Percentiles rank a stretch among this genome's conserved stretches.
phyloP scores from a whole-genome alignment of 257 asterid genomes.

The Craterostigma plantagineum region DNA sequence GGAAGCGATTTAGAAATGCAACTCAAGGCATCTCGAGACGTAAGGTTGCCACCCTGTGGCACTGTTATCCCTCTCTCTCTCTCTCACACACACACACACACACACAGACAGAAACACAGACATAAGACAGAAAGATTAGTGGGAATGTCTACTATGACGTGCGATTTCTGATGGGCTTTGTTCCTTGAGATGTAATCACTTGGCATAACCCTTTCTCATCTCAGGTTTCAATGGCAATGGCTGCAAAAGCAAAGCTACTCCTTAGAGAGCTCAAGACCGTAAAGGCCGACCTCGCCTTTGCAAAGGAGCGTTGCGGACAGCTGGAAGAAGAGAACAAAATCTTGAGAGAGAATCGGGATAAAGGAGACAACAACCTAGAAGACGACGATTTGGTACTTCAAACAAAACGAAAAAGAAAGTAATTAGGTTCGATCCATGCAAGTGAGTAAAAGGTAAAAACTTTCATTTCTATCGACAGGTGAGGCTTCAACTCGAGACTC shows the following conservation, averaged over 20 bases:
- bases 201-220: too few species aligned
- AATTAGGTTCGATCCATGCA: too few species aligned
- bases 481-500: constrained; percentile 77
- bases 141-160: too few species aligned
- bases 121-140: too few species aligned
- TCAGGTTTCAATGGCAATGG: constrained; percentile 93
- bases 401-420: too few species aligned
- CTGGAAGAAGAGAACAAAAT: constrained; percentile 76
- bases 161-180: too few species aligned
- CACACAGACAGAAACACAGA: too few species aligned
- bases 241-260: constrained; percentile 84
- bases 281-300: constrained; percentile 70
- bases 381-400: constrained; percentile 70
- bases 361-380: constrained; percentile 44
- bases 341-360: constrained; percentile 67
- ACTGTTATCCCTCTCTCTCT: constrained; percentile 75
- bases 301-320: constrained; percentile 65
- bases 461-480: constrained; percentile 23
- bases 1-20: constrained; percentile 47
- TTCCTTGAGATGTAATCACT: too few species aligned
- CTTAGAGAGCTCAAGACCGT: constrained; percentile 77
- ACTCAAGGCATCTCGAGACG: constrained; percentile 99
- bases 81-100: constrained; percentile 23
- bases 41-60: too few species aligned
- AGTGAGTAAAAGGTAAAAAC: too few species aligned